Conservation (phyloP, 169 alveolate species). For the Amoebophrya sp. region DNA sequence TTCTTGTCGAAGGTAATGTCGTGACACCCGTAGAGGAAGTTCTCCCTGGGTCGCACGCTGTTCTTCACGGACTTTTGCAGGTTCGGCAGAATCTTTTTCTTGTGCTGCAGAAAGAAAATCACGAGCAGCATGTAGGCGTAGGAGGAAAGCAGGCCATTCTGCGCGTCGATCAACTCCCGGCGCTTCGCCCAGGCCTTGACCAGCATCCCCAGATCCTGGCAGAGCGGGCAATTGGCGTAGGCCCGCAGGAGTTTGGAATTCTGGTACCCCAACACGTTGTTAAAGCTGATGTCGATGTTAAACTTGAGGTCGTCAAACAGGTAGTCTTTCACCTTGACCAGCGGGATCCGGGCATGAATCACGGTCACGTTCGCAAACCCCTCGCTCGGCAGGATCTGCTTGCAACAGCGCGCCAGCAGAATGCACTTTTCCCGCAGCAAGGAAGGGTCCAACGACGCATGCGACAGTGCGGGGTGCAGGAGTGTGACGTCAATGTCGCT, state of each 20-base stretch:
- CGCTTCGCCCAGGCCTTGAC: conserved; percentile 21
- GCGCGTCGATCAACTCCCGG: background rate
- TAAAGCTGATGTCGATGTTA: background rate
- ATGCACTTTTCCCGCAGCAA: background rate
- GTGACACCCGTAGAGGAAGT: background rate
- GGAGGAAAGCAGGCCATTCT: background rate
- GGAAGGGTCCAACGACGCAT: background rate
- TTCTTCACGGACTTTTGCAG: background rate
- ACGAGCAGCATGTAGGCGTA: conserved; percentile 20
- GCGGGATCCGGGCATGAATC: background rate
- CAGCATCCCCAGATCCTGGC: background rate
- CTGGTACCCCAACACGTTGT: background rate
- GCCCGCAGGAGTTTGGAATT: background rate
- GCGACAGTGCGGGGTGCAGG: background rate
- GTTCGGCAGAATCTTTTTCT: background rate
- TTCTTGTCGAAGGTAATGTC: background rate
- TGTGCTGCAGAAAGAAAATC: background rate
- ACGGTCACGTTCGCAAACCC: background rate
- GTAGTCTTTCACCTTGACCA: background rate
- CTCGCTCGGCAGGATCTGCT: background rate
- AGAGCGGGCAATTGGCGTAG: background rate
- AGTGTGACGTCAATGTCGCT: background rate
- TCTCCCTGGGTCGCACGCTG: background rate
- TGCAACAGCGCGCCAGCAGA: background rate
- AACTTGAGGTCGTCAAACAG: background rate